Evolutionary conservation across 2,329 filamentous ascomycete genomes (phyloP).

Genomic region (Aspergillus transmontanensis): DNA sequence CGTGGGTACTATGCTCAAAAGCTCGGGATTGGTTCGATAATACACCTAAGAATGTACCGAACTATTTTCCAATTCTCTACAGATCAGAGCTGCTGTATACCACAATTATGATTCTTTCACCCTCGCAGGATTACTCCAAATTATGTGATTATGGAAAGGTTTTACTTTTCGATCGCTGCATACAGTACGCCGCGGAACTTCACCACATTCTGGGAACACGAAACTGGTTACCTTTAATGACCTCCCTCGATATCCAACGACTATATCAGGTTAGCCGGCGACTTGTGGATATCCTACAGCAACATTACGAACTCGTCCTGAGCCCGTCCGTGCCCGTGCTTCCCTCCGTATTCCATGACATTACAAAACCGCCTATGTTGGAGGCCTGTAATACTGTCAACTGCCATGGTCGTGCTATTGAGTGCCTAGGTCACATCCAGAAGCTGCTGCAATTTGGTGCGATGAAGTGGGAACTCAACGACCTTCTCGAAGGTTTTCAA

Average conservation of each 20-base stretch:
- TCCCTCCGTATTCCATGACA: slow-evolving; percentile 33
- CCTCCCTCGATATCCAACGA: slow-evolving; percentile 84
- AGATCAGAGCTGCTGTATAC: slow-evolving; percentile 89
- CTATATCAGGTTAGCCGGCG: slow-evolving; percentile 70
- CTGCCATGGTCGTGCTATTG: slow-evolving; percentile 34
- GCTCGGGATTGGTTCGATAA: slow-evolving; percentile 75
- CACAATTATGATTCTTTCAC: slow-evolving; percentile 85
- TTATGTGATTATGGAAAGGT: slow-evolving; percentile 76
- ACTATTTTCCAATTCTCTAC: slow-evolving; percentile 73
- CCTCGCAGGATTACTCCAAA: slow-evolving; percentile 69
- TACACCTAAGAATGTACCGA: slow-evolving; percentile 67
- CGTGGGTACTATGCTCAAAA: slow-evolving; percentile 55
- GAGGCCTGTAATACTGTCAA: slow-evolving; percentile 36
- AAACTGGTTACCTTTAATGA: slow-evolving; percentile 68
- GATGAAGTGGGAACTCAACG: slow-evolving; percentile 37
- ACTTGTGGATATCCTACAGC: slow-evolving; percentile 58
- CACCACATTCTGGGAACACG: slow-evolving; percentile 66
- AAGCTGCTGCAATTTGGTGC: slow-evolving; percentile 37
- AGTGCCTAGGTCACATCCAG: slow-evolving; percentile 34
- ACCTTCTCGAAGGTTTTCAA: slow-evolving; percentile 36
- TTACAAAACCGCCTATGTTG: slow-evolving; percentile 35
- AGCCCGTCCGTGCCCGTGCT: slow-evolving; percentile 31
- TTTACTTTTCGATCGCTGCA: slow-evolving; percentile 82
- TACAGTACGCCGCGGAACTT: slow-evolving; percentile 78
- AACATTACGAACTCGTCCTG: slow-evolving; percentile 53